Percentiles rank a stretch among this genome's conserved stretches.
These are phyloP conservation scores for Peterozyma toletana DNA, from an alignment of 805 yeast genomes.

Conservation along the genomic window DNA sequence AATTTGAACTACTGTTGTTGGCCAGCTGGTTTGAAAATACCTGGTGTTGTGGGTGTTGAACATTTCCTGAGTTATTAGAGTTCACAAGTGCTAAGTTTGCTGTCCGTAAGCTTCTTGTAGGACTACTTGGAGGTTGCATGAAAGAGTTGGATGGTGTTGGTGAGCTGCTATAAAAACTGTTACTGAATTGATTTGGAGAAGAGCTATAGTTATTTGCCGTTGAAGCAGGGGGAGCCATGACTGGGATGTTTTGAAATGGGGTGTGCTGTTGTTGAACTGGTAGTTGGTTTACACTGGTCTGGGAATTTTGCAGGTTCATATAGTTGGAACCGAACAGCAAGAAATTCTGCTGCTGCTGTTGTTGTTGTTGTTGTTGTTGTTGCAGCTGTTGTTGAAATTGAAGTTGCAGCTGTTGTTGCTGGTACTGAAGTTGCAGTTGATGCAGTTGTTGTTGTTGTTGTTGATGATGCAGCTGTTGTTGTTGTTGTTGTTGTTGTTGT, in stretches of 20 bases:
- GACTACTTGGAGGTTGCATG: conserved; percentile 25
- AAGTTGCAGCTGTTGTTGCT: conserved; percentile 9
- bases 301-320: conserved; percentile 15
- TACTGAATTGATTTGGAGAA: conserved; percentile 12
- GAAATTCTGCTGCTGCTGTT: conserved; percentile 8
- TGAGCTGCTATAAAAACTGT: conserved; percentile 11
- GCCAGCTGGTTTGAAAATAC: conserved; percentile 14
- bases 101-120: conserved; percentile 24
- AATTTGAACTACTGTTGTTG: conserved; percentile 22
- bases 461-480: conserved; percentile 21
- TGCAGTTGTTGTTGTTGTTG: conserved; percentile 15
- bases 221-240: conserved; percentile 17
- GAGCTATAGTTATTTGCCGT: conserved; percentile 5
- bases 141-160: conserved; percentile 16
- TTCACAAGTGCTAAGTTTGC: conserved; percentile 22
- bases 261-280: conserved; percentile 10
- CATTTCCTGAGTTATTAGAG: conserved; percentile 12
- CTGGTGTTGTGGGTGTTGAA: conserved; percentile 9
- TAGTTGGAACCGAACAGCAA: conserved; percentile 12
- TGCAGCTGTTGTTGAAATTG: background rate
- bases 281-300: conserved; percentile 12
- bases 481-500: conserved; percentile 22
- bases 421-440: conserved; percentile 15
- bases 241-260: conserved; percentile 15
- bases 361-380: conserved; percentile 13